Base-by-base conservation (phyloP, 306 rosid species). In the Glycine soja region DNA sequence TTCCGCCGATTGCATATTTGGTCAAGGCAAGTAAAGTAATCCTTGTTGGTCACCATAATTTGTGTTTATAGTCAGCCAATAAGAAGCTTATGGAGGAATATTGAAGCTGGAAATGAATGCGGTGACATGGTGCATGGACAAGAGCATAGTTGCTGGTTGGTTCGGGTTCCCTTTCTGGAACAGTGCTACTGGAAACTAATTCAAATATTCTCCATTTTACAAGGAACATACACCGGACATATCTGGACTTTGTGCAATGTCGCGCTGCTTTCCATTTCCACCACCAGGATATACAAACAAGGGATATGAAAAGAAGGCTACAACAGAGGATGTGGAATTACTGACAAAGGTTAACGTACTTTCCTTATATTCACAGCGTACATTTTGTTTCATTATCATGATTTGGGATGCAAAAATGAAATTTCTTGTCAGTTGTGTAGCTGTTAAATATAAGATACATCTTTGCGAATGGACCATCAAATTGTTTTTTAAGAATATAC, bases 101-200 rank as follows among this genome's bases (percentile, higher is more conserved):
- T 83, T 84, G 82, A 87, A 86, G 87, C 90, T 88, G 97, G 97
- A 86, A 90, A 91, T 88, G 93, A 93, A 71, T 80, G 86, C 78
- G 84, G 89, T 90, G 97, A 89, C 95, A 93, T 95, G 99, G 98
- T 91, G 99, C 92, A 95, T 89, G 92, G 97, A 82, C 93, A 88
- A 72, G 89, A 89, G 93, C 86, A 80, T 88, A 83, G 92, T 88
- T 88, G 84, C 93, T 87, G 93, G 93, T 89, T 90, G 88, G 85
- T 85, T 90, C 86, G 92, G 83, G 70, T 88, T 80, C 84, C 73
- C 88, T 77, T 83, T 76, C 77, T 42, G 88, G 92, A 92, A 85
- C 91, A 81, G 88, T 73, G 65, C 79, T 81, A 36, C 87, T 83
- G 84, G 79, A 87, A 80, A 90, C 79, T 91, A 84, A 85, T 84